phyloP scores from a whole-genome alignment of 495 filamentous ascomycete genomes.

The Cenococcum geophilum region DNA sequence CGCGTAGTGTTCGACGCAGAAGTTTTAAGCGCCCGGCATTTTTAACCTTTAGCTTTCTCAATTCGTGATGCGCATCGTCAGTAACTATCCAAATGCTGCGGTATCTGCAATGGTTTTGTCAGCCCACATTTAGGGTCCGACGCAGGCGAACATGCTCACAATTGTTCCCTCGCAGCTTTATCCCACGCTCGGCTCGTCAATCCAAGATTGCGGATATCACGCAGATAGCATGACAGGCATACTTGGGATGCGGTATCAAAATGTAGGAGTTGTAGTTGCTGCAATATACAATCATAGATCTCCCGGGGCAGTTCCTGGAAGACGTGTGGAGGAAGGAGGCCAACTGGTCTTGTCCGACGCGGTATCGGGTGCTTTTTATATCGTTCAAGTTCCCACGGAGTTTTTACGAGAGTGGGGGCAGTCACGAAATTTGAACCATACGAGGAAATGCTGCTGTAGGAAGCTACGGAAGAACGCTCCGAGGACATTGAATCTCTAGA shows the following conservation, averaged over 20 bases:
- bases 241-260: slow-evolving; percentile 39
- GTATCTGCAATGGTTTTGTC: slow-evolving; percentile 48
- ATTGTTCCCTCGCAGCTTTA: slow-evolving; percentile 54
- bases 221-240: slow-evolving; percentile 73
- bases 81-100: slow-evolving; percentile 63
- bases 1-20: slow-evolving; percentile 67
- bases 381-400: slow-evolving; percentile 36
- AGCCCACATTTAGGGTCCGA: neutral
- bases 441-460: slow-evolving; percentile 1
- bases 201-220: slow-evolving; percentile 63
- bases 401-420: slow-evolving; percentile 31
- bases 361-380: slow-evolving; percentile 15
- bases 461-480: slow-evolving; percentile 8
- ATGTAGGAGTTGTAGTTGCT: slow-evolving; percentile 48
- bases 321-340: slow-evolving; percentile 15
- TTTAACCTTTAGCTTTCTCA: slow-evolving; percentile 58
- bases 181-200: slow-evolving; percentile 63
- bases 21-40: slow-evolving; percentile 64
- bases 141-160: slow-evolving; percentile 48
- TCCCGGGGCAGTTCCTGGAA: slow-evolving; percentile 51
- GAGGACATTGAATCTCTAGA: slow-evolving; percentile 7
- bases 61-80: slow-evolving; percentile 58
- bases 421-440: slow-evolving; percentile 12
- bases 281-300: slow-evolving; percentile 52
- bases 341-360: slow-evolving; percentile 8